phyloP scores from a whole-genome alignment of 2,329 filamentous ascomycete genomes.

The Phialemonium atrogriseum region DNA sequence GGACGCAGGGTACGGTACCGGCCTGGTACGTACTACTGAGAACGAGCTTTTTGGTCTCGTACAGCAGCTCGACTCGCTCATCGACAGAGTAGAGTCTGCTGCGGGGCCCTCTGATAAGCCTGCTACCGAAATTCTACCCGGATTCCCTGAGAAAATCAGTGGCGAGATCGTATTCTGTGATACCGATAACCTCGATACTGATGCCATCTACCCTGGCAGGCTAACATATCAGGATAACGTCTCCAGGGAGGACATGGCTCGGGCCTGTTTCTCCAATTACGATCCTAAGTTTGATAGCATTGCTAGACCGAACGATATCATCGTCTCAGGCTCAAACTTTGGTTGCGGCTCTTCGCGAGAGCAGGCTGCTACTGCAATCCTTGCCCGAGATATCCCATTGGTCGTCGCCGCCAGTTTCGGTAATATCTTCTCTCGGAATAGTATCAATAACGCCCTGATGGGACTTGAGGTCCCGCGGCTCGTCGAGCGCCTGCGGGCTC shows the following conservation, averaged over 20 bases:
- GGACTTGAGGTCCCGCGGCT: not conserved
- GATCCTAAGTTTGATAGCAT: conserved; percentile 59
- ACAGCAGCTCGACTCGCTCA: too few relatives aligned
- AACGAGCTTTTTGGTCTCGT: too few relatives aligned
- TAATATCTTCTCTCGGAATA: not conserved
- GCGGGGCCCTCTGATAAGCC: conserved; percentile 24
- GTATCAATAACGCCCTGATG: conserved; percentile 59
- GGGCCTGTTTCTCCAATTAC: conserved; percentile 93
- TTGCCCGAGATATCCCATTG: conserved; percentile 51
- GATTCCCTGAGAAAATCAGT: conserved; percentile 74
- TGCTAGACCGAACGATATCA: conserved; percentile 64
- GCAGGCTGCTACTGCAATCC: conserved; percentile 79
- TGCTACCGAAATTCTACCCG: conserved; percentile 66
- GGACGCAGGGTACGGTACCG: too few relatives aligned
- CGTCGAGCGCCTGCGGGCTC: conserved; percentile 34
- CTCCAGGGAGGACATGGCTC: conserved; percentile 68
- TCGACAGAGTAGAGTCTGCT: conserved; percentile 11
- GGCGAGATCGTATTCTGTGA: conserved; percentile 89
- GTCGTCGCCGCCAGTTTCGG: conserved; percentile 43
- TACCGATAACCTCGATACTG: conserved; percentile 76
- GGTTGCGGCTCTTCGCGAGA: conserved; percentile 76
- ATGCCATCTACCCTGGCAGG: conserved; percentile 72
- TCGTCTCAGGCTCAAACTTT: conserved; percentile 84
- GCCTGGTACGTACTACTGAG: too few relatives aligned
- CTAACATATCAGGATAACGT: conserved; percentile 86